Base-by-base conservation (phyloP, 1,139 yeast species). In the Protomyces lactucae-debilis region DNA sequence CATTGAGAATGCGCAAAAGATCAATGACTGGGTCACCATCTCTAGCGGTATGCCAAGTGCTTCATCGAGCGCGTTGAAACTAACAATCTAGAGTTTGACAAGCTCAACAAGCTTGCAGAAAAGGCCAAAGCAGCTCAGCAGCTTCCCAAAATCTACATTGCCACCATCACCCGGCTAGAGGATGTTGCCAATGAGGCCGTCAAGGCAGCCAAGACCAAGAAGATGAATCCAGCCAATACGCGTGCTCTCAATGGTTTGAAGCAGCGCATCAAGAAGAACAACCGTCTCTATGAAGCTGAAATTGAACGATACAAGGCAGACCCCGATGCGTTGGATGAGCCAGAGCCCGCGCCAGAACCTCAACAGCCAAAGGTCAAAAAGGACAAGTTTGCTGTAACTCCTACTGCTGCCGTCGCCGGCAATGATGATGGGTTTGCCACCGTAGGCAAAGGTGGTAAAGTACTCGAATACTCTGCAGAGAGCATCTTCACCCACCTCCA, bases 181-280 rank as follows among this genome's bases (percentile, higher is more conserved):
- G 89, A 86, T 68, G 81, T 83, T 67, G 82, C 90, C 68, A 78
- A 77, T 65, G 86, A 83, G 69, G 79, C 82, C 61, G 73, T 82
- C 64, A 83, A 81, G 70, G 82, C 82, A 69, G 90, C 86, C 69
- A 83, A 83, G 75, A 76, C 77, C 61, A 87, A 87, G 79, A 87
- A 87, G 72, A 79, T 89, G 80, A 87, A 88, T 71, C 95, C 96
- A 51, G 84, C 85, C 66, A 90, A 87, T 70, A 85, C 96, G 55
- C 87, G 89, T 74, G 93, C 98, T 28, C 87, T 87, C 77, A 93
- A 91, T 77, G 86, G 93, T 60, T 81, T 87, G 66, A 89, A 84
- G 79, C 98, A 93, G 79, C 87, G 97, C 76, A 86, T 90, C 68
- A 89, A 84, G 79, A 92, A 89, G 79, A 84, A 85, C 71, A 79